Base-by-base conservation (phyloP, 805 yeast genomes). In the Kodamaea neixiangensis region DNA sequence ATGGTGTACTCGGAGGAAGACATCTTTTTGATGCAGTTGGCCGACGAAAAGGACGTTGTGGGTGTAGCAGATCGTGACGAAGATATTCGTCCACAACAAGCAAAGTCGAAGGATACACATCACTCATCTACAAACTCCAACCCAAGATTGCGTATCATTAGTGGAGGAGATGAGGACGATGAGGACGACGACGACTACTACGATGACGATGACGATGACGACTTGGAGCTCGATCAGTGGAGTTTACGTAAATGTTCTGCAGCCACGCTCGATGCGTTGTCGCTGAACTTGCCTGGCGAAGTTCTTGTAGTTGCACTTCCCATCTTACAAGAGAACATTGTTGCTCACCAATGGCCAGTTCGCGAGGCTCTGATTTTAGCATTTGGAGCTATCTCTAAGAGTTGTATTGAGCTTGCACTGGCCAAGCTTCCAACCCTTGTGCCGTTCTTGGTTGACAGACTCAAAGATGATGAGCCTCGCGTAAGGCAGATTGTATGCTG, bases 401-500 rank as follows among this genome's bases (percentile, higher is more conserved):
- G 97, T 56, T 91, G 96, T 58, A 74, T 86, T 43, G 89, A 86
- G 50, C 77, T 80, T 47, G 84, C 91, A 4, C 69, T 83, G 17
- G 82, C 81, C 38, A 87, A 87, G 58, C 72, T 94, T 38, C 96
- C 97, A 2, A 80, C 83, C 22, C 72, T 94, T 44, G 83, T 93
- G 31, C 97, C 97, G 34, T 91, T 85, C 63, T 75, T 94, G 54
- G 91, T 91, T 21, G 89, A 90, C 51, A 77, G 96, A 60, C 71
- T 92, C 52, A 75, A 76, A 48, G 97, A 92, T 65, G 60, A 67
- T 3, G 86, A 91, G 68, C 85, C 96, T 7, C 80, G 96, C 17
- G 96, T 94, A 3, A 79, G 98, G 57, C 96, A 90, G 67, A 94
- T 94, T 47, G 75, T 97, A 0, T 93, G 98, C 72, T 94, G 99